A percentile compares a stretch with the other conserved stretches of the same genome.
These are phyloP conservation scores for Linaria vulgaris DNA, from an alignment of 257 asterid genomes.

Conservation along the genomic window DNA sequence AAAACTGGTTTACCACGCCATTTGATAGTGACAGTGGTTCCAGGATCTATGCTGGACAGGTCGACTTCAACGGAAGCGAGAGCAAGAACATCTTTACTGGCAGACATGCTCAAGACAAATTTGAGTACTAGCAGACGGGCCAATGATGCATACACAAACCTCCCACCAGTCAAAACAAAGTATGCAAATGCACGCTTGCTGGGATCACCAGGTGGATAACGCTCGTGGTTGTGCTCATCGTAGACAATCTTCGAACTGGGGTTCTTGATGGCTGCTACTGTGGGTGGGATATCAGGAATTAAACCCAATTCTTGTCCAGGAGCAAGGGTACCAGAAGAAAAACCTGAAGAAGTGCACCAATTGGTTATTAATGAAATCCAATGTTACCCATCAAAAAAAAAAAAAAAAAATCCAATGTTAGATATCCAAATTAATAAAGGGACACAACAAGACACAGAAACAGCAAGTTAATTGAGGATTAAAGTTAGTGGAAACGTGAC, in stretches of 20 bases:
- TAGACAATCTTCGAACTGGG: conserved; percentile 73
- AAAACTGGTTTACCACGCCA: conserved; percentile 99
- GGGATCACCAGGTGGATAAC: conserved; percentile 89
- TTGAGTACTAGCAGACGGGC: conserved; percentile 89
- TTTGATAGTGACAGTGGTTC: conserved; percentile 90
- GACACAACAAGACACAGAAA: not conserved
- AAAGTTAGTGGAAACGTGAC: no score
- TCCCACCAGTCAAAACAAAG: conserved; percentile 88
- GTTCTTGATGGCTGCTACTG: conserved; percentile 80
- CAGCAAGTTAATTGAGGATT: no score
- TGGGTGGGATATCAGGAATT: conserved; percentile 54
- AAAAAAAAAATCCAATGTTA: not conserved
- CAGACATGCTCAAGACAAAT: conserved; percentile 93
- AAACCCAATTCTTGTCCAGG: conserved; percentile 45
- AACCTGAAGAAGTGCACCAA: conserved; percentile 57
- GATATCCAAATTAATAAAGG: not conserved
- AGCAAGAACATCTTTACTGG: conserved; percentile 92
- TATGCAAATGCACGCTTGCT: conserved; percentile 92
- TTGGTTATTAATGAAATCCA: no score
- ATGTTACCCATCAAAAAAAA: conserved; percentile 14
- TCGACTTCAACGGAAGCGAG: conserved; percentile 93
- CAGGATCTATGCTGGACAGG: conserved; percentile 85
- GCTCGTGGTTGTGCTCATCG: conserved; percentile 83
- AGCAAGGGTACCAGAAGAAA: conserved; percentile 50
- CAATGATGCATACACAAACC: conserved; percentile 87